phyloP scores from a whole-genome alignment of 2,329 filamentous ascomycete genomes.

The Epichloe typhina region DNA sequence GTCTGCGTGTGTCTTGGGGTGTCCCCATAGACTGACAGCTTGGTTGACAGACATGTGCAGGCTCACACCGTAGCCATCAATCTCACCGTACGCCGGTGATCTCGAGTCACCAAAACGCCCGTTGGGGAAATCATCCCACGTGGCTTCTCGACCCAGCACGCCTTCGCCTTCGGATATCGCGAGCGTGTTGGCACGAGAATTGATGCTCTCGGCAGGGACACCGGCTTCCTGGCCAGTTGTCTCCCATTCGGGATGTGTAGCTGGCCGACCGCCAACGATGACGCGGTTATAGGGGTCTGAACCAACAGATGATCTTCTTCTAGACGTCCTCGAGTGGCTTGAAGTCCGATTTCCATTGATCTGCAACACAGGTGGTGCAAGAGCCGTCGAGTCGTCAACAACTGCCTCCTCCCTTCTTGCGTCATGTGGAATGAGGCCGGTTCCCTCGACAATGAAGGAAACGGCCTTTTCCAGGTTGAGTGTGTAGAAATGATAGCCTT shows the following conservation, averaged over 20 bases:
- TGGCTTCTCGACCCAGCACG: conserved; percentile 79
- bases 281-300: conserved; percentile 80
- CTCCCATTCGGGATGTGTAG: conserved; percentile 52
- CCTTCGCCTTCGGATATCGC: conserved; percentile 93
- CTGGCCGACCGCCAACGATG: conserved; percentile 55
- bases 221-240: conserved; percentile 65
- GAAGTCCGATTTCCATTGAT: conserved; percentile 35
- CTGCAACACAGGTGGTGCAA: conserved; percentile 18
- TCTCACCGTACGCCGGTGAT: conserved; percentile 88
- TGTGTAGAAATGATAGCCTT: conserved; percentile 95
- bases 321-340: conserved; percentile 27
- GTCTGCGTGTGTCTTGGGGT: conserved; percentile 55
- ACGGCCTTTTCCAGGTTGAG: conserved; percentile 94
- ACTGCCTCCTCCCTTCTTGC: conserved; percentile 40
- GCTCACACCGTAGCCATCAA: conserved; percentile 95
- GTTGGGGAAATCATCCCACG: conserved; percentile 98
- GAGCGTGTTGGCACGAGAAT: conserved; percentile 70
- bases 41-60: conserved; percentile 80
- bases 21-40: conserved; percentile 75
- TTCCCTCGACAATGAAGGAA: conserved; percentile 79
- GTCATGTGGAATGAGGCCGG: conserved; percentile 61
- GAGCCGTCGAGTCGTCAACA: conserved; percentile 26
- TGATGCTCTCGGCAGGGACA: conserved; percentile 58
- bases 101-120: conserved; percentile 89
- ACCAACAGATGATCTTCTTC: conserved; percentile 65